Percentiles rank a stretch among this genome's conserved stretches.
Evolutionary conservation across 331 rosid genomes (phyloP).

Genomic region (Quercus tomentella): DNA sequence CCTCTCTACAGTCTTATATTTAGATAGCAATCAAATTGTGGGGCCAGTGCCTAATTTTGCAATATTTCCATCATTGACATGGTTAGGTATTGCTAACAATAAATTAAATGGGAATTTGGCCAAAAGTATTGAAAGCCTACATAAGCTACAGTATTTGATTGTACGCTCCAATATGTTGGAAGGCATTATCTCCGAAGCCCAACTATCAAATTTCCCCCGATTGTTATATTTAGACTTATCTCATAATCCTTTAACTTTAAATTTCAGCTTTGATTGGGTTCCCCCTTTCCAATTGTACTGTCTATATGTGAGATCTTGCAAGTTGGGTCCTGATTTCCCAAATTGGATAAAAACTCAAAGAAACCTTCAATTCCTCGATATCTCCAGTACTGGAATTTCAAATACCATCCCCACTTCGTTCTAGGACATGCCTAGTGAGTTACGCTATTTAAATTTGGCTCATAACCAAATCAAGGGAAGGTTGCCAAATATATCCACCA

Average conservation of each 20-base stretch:
- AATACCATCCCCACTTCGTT: slow-evolving; percentile 12
- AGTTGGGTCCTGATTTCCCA: slow-evolving; percentile 38
- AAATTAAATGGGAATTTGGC: no score
- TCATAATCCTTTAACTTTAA: slow-evolving; percentile 16
- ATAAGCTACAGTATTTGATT: slow-evolving; percentile 5
- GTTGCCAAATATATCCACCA: slow-evolving; percentile 5
- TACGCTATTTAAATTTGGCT: not conserved
- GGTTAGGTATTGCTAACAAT: no score
- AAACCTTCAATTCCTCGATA: not conserved
- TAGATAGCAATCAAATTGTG: not conserved
- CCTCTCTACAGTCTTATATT: no score
- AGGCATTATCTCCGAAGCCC: slow-evolving; percentile 24
- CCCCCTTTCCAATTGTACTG: slow-evolving; percentile 16
- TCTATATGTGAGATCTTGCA: slow-evolving; percentile 20
- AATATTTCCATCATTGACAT: no score
- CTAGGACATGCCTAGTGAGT: slow-evolving; percentile 13
- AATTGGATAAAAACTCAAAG: slow-evolving; percentile 34
- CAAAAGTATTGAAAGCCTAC: slow-evolving; percentile 7
- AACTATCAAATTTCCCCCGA: slow-evolving; percentile 13
- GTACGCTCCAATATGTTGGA: slow-evolving; percentile 11
- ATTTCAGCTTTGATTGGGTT: slow-evolving; percentile 3
- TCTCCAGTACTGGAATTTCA: not conserved
- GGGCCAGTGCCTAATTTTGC: slow-evolving; percentile 4
- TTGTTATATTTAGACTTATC: not conserved
- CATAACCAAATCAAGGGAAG: slow-evolving; percentile 12